These are phyloP conservation scores for Coleophoma crateriformis DNA, from an alignment of 2,329 filamentous ascomycete species.

Conservation along the genomic window DNA sequence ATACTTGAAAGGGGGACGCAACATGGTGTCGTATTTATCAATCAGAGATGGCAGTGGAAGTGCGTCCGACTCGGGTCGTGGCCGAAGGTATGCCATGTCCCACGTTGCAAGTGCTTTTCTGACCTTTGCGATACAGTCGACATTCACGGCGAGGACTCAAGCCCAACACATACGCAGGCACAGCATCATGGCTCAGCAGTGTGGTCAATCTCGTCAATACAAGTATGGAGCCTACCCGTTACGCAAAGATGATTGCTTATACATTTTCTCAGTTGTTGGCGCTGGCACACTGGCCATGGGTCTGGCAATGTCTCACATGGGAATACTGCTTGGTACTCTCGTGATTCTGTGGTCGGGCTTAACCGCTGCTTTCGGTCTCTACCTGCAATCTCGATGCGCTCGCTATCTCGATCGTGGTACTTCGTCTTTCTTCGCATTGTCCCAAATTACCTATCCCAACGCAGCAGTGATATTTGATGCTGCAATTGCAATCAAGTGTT, in stretches of 20 bases:
- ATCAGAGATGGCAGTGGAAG: slow-evolving; percentile 15
- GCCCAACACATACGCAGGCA: slow-evolving; percentile 56
- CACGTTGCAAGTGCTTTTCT: background rate
- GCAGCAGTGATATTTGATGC: slow-evolving; percentile 92
- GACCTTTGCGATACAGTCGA: slow-evolving; percentile 11
- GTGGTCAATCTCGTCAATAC: slow-evolving; percentile 96
- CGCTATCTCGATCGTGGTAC: slow-evolving; percentile 86
- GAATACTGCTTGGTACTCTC: slow-evolving; percentile 75
- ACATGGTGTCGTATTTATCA: slow-evolving; percentile 22
- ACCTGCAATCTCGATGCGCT: slow-evolving; percentile 89
- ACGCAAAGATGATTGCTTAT: slow-evolving; percentile 14
- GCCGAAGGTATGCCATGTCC: slow-evolving; percentile 14
- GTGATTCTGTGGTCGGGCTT: slow-evolving; percentile 89
- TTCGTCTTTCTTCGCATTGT: slow-evolving; percentile 93
- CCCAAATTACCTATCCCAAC: slow-evolving; percentile 94
- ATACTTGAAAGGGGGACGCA: background rate
- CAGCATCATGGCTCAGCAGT: slow-evolving; percentile 85
- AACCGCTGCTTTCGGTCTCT: slow-evolving; percentile 87
- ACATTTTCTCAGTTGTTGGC: slow-evolving; percentile 67
- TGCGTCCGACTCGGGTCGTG: slow-evolving; percentile 16
- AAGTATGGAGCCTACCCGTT: slow-evolving; percentile 49
- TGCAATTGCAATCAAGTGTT: slow-evolving; percentile 96
- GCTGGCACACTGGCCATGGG: slow-evolving; percentile 77
- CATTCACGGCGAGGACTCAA: slow-evolving; percentile 46
- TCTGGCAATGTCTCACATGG: slow-evolving; percentile 90